These are phyloP conservation scores for Brettanomyces custersianus DNA, from an alignment of 805 yeast genomes.

Conservation along the genomic window DNA sequence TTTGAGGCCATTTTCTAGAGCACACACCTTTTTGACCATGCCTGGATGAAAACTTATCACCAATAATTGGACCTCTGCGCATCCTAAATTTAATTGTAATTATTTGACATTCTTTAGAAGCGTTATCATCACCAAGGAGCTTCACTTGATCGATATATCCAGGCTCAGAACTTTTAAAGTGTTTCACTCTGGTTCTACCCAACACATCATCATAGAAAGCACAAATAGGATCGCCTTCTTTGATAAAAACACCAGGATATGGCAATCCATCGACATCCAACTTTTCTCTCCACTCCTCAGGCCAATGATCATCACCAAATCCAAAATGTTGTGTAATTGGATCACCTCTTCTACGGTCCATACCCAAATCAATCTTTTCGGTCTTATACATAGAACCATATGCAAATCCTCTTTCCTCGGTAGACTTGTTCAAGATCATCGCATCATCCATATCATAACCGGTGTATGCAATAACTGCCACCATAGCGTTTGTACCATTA, in stretches of 20 bases:
- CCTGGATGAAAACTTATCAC: slow-evolving; percentile 95
- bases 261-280: slow-evolving; percentile 93
- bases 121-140: slow-evolving; percentile 75
- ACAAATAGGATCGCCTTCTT: slow-evolving; percentile 93
- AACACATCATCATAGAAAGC: slow-evolving; percentile 87
- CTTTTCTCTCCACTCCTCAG: slow-evolving; percentile 79
- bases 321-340: slow-evolving; percentile 93
- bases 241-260: slow-evolving; percentile 73
- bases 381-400: slow-evolving; percentile 95
- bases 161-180: slow-evolving; percentile 90
- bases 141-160: slow-evolving; percentile 95
- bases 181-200: slow-evolving; percentile 86
- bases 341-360: slow-evolving; percentile 80
- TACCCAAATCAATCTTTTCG: slow-evolving; percentile 78
- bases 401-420: slow-evolving; percentile 96
- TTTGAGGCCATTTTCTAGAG: slow-evolving; percentile 95
- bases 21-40: slow-evolving; percentile 99
- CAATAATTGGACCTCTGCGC: slow-evolving; percentile 88
- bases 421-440: slow-evolving; percentile 95
- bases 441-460: slow-evolving; percentile 99
- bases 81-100: slow-evolving; percentile 84
- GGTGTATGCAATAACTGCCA: slow-evolving; percentile 96
- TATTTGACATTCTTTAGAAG: slow-evolving; percentile 71
- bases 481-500: slow-evolving; percentile 96
- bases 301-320: slow-evolving; percentile 89